A percentile compares a stretch with the other conserved stretches of the same genome.
Conservation (phyloP, 1,284 basidiomycete genomes). For the Ustilago xerochloae region DNA sequence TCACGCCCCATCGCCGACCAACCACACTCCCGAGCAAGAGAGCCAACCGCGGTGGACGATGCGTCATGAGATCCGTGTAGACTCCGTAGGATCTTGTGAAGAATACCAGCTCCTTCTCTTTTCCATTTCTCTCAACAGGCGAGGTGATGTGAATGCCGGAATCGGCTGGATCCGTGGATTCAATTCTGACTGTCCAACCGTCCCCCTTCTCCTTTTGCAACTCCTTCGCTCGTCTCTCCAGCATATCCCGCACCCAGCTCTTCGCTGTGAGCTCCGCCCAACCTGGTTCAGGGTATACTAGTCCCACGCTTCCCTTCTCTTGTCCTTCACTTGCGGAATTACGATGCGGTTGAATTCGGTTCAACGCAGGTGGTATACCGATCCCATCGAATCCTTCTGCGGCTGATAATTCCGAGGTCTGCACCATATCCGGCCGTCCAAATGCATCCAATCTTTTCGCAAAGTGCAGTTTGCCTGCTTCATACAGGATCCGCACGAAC, state of each 20-base stretch:
- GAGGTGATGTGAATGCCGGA: constrained; percentile 1
- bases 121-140: background rate
- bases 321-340: background rate
- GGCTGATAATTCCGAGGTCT: constrained; percentile 4
- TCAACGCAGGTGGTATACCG: constrained; percentile 42
- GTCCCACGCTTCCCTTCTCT: constrained; percentile 1
- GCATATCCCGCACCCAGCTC: constrained; percentile 1
- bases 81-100: constrained; percentile 73
- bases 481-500: constrained; percentile 75
- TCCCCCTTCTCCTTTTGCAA: constrained; percentile 5
- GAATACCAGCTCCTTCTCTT: constrained; percentile 46
- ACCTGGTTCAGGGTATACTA: constrained; percentile 29
- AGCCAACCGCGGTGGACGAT: constrained; percentile 71
- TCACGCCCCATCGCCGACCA: constrained; percentile 67
- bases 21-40: constrained; percentile 67
- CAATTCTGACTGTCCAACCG: constrained; percentile 14
- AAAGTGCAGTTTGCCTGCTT: constrained; percentile 79
- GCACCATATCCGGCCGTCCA: constrained; percentile 74
- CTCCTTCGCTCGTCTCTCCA: constrained; percentile 11
- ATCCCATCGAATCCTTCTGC: constrained; percentile 13
- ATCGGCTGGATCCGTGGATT: constrained; percentile 33
- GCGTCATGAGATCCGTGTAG: constrained; percentile 73
- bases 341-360: constrained; percentile 46
- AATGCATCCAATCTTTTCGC: constrained; percentile 75
- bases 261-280: constrained; percentile 27